Evolutionary conservation across 768 basidiomycete species (phyloP), one percentile per base, ranked within the genome.

Genomic region (Tremella fuciformis): DNA sequence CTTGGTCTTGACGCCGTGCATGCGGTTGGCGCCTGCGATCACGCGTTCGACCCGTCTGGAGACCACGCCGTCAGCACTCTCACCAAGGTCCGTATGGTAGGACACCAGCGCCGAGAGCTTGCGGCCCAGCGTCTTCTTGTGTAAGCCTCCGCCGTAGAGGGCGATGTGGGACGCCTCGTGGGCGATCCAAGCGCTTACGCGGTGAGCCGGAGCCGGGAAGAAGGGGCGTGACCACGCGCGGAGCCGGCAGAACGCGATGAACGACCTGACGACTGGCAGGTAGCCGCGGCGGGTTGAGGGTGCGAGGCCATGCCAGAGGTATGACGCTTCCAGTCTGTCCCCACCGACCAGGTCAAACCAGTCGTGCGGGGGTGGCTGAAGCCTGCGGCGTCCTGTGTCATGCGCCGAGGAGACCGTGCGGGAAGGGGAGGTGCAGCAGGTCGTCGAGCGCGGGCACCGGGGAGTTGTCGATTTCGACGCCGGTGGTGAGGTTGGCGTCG

Each of bases 1-100:
- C 42, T 25, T 11, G 13, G 11, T 54, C 11, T 8, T 8, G 11
- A 8, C 18, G n/a, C 39, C 39, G 22, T 54, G 53, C 11, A 52
- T 8, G 29, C 50, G 50, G 29, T 37, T 15, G 16, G 40, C 40
- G 11, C 53, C 53, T 8, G 13, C 13, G 25, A 54, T 54, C 13
- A 54, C 39, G 41, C 53, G 34, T 39, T 54, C 9, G 8, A 54
- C 34, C 13, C 53, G 13, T 9, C 9, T 9, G n/a, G 42, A 13
- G 16, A 8, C 9, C 8, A 54, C 16, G 13, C 9, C 13, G 16
- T 13, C 13, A 15, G 8, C 19, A 24, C n/a, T 39, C 39, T 13
- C 8, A n/a, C 53, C 53, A 9, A 54, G 18, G 53, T 54, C 53
- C 41, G 26, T n/a, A 16, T 54, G 53, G 11, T 16, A 44, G 19